Percentiles rank a stretch among this genome's conserved stretches.
phyloP scores from a whole-genome alignment of 768 basidiomycete species.

The Suillus fuscotomentosus region DNA sequence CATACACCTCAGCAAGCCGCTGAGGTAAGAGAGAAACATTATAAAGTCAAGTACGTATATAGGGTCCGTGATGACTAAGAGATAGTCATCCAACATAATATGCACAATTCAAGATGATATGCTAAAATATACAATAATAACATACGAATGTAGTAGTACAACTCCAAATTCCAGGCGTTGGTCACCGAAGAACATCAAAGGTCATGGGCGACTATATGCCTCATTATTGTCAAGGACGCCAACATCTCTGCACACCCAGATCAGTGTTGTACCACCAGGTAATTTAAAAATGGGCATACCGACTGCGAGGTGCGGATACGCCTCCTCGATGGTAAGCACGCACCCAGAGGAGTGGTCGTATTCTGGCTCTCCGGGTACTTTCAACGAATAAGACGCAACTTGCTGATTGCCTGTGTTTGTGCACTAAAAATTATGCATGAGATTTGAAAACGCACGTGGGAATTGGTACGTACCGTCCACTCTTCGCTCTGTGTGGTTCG shows the following conservation, averaged over 20 bases:
- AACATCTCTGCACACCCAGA: conserved; percentile 47
- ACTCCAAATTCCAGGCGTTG: not conserved
- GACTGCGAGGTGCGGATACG: conserved; percentile 50
- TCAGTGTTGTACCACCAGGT: conserved; percentile 12
- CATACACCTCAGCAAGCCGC: too few species aligned
- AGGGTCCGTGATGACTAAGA: too few species aligned
- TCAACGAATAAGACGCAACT: conserved; percentile 62
- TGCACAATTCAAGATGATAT: conserved; percentile 9
- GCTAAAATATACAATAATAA: conserved; percentile 3
- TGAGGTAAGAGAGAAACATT: too few species aligned
- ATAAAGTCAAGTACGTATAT: too few species aligned
- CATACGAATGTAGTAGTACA: conserved; percentile 9
- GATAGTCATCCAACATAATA: not conserved
- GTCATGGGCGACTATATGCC: conserved; percentile 52
- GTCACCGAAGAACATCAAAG: conserved; percentile 25
- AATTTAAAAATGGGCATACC: conserved; percentile 38
- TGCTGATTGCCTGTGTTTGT: conserved; percentile 48
- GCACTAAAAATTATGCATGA: conserved; percentile 40
- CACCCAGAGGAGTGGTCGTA: conserved; percentile 58
- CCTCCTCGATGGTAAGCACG: conserved; percentile 62
- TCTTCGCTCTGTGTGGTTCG: conserved; percentile 49
- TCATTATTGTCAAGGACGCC: conserved; percentile 61
- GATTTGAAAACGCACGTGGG: not conserved
- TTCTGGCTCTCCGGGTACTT: conserved; percentile 51
- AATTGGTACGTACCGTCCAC: conserved; percentile 53